Percentiles rank a stretch among this genome's conserved stretches.
These are phyloP conservation scores for Fusarium lateritium DNA, from an alignment of 2,329 filamentous ascomycete species.

Conservation along the genomic window DNA sequence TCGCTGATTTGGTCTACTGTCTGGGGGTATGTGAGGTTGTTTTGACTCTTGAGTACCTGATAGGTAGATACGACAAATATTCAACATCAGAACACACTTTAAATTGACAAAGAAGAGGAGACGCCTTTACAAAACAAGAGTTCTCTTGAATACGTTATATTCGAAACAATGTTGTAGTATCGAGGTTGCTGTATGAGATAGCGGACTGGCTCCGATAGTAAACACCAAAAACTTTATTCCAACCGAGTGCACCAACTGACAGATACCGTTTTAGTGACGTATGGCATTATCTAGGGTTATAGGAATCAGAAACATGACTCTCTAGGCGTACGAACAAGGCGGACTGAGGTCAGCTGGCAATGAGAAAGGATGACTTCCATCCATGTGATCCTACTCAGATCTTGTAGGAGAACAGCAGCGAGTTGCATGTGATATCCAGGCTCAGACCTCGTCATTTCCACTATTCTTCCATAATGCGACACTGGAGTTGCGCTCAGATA, in stretches of 20 bases:
- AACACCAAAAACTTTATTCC: not conserved
- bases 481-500: not conserved
- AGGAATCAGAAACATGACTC: not conserved
- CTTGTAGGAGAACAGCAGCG: not conserved
- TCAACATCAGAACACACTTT: too few species aligned
- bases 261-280: not conserved
- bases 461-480: not conserved
- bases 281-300: not conserved
- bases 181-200: too few species aligned
- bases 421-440: conserved; percentile 10
- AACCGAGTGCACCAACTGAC: not conserved
- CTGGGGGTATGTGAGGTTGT: too few species aligned
- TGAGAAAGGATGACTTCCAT: conserved; percentile 4
- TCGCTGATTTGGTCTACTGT: too few species aligned
- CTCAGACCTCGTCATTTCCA: conserved; percentile 18
- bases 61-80: too few species aligned
- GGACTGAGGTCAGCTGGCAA: not conserved
- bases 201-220: not conserved
- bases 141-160: too few species aligned
- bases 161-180: too few species aligned
- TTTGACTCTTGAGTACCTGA: too few species aligned
- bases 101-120: too few species aligned
- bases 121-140: too few species aligned
- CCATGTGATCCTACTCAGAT: not conserved
- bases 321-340: not conserved